Percentiles rank a stretch among this genome's conserved stretches.
These are phyloP conservation scores for Eimeria falciformis DNA, from an alignment of 169 alveolate species.

Conservation along the genomic window DNA sequence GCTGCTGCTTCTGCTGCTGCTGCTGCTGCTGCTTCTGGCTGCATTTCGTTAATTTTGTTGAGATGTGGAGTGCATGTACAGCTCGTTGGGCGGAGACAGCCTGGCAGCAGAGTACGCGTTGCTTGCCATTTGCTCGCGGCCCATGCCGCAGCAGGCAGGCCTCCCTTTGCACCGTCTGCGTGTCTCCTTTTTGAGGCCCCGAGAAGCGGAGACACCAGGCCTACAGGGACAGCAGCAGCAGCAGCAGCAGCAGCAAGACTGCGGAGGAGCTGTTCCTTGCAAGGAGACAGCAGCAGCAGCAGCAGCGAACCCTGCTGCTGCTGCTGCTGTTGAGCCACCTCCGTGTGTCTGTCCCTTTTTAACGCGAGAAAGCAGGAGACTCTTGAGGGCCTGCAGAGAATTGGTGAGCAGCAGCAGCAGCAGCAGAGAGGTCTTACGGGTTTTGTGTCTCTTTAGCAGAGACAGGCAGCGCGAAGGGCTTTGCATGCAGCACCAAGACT, in stretches of 20 bases:
- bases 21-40: too few species aligned
- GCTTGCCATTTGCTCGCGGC: not conserved
- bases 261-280: not conserved
- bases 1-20: too few species aligned
- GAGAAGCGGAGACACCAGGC: not conserved
- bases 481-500: too few species aligned
- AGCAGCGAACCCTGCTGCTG: not conserved
- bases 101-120: not conserved
- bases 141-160: not conserved
- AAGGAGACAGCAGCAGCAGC: not conserved
- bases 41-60: too few species aligned
- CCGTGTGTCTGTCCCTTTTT: not conserved
- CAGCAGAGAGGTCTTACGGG: too few species aligned
- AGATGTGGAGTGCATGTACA: not conserved
- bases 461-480: too few species aligned
- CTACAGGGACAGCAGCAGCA: not conserved
- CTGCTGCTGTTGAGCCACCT: not conserved
- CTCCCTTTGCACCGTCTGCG: not conserved
- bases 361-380: not conserved
- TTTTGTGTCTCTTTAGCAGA: too few species aligned
- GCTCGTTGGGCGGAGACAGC: not conserved
- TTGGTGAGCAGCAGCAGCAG: too few species aligned
- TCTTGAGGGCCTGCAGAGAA: not conserved
- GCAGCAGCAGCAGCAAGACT: not conserved
- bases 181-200: not conserved